Conservation (phyloP, 805 yeast genomes). For the Candida koratica region DNA sequence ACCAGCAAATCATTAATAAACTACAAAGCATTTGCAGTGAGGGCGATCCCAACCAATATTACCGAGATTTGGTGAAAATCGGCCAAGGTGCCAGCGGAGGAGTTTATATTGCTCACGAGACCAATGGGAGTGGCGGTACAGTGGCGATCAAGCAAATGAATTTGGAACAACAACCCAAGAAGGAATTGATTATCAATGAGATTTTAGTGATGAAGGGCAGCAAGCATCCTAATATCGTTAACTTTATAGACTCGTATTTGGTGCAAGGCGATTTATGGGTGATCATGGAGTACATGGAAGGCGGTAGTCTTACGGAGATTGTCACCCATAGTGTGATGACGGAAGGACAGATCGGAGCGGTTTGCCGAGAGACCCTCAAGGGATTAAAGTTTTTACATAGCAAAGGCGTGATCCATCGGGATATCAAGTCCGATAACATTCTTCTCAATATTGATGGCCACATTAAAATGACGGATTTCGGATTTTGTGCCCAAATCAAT, state of each 20-base stretch:
- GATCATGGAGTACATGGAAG: conserved; percentile 98
- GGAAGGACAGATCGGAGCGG: conserved; percentile 93
- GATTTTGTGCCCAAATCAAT: conserved; percentile 85
- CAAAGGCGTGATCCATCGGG: conserved; percentile 92
- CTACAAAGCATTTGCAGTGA: conserved; percentile 73
- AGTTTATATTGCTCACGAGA: conserved; percentile 81
- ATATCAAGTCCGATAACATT: conserved; percentile 92
- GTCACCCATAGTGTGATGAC: conserved; percentile 87
- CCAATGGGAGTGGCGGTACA: conserved; percentile 39
- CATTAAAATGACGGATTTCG: conserved; percentile 91
- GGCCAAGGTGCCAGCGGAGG: conserved; percentile 99
- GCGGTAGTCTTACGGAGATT: conserved; percentile 93
- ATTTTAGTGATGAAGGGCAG: conserved; percentile 93
- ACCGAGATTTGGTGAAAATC: conserved; percentile 69
- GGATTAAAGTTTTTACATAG: conserved; percentile 87
- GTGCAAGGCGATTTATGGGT: conserved; percentile 88
- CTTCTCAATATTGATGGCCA: conserved; percentile 79
- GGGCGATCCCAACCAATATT: conserved; percentile 76
- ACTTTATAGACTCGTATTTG: conserved; percentile 82
- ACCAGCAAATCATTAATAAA: conserved; percentile 66
- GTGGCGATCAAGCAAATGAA: conserved; percentile 98
- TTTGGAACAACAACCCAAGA: conserved; percentile 89
- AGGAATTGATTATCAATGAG: conserved; percentile 91
- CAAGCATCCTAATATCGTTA: conserved; percentile 87
- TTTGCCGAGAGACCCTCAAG: conserved; percentile 81